These are phyloP conservation scores for Phytophthora boehmeriae DNA, from an alignment of 352 stramenopile species.

Conservation along the genomic window DNA sequence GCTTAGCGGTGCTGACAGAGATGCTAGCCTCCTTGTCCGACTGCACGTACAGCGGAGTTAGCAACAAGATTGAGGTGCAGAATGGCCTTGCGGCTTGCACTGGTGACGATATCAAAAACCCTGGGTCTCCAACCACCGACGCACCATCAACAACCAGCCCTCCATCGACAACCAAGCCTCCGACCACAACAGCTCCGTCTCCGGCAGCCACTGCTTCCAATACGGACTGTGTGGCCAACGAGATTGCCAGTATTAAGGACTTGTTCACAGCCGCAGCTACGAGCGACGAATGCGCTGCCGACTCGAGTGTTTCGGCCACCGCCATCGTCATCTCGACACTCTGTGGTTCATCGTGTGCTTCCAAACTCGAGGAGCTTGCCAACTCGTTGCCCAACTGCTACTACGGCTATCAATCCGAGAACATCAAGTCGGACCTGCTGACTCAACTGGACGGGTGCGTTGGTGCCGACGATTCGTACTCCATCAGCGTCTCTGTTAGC, in stretches of 20 bases:
- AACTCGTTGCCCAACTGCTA: conserved; percentile 24
- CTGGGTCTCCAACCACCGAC: too few species aligned
- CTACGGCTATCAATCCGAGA: conserved; percentile 26
- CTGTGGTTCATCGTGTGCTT: conserved; percentile 16
- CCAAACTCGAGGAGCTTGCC: conserved; percentile 21
- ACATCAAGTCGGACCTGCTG: conserved; percentile 18
- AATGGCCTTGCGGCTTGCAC: conserved; percentile 22
- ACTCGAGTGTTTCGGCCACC: conserved; percentile 16
- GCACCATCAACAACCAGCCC: too few species aligned
- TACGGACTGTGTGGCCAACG: conserved; percentile 18
- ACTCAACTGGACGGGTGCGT: conserved; percentile 13
- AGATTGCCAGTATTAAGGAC: conserved; percentile 19
- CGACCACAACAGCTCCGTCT: conserved; percentile 14
- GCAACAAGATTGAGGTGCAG: conserved; percentile 31
- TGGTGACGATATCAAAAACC: conserved; percentile 3
- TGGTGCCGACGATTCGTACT: conserved; percentile 6
- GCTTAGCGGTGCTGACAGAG: conserved; percentile 10
- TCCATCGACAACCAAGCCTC: too few species aligned
- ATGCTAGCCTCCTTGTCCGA: conserved; percentile 18
- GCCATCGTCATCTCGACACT: conserved; percentile 17
- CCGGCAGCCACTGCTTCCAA: conserved; percentile 7
- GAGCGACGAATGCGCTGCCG: conserved; percentile 18
- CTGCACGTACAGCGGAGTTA: conserved; percentile 28
- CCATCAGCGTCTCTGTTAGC: conserved; percentile 12
- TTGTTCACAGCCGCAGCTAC: conserved; percentile 18